Base-by-base conservation (phyloP, 768 basidiomycete genomes). In the Kwoniella europaea region DNA sequence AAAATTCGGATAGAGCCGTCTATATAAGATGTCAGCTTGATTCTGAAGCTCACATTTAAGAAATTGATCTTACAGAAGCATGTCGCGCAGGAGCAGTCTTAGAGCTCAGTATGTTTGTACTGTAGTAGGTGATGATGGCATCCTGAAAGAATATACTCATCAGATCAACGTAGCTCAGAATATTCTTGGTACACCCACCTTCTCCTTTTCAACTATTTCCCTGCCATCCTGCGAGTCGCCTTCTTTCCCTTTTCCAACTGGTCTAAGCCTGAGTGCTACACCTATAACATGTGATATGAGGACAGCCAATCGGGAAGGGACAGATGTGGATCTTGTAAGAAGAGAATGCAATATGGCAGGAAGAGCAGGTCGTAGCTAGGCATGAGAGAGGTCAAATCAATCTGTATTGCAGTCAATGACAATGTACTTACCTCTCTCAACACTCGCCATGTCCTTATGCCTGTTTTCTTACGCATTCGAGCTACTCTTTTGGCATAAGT, bases 251-350 rank as follows among this genome's bases (percentile, higher is more conserved):
- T 70, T 67, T 62, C 76, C 71, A n/a, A 68, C 46, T 9, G 68
- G 66, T 20, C 77, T 76, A 35, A 94, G 84, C 20, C 90, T 88
- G 27, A 91, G 85, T 7, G 88, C 85, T 15, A 95, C 93, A 72
- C 90, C 90, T 61, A 93, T 82, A 1, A 89, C 86, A 9, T 89
- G 87, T 1, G 92, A 89, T 4, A 94, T 81, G 2, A 98, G 84
- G 1, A 90, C 85, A 0, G 87, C 78, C 16, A 84, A 79, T 27
- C 81, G 69, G 12, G 86, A 77, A 0, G 87, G 84, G 0, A 84
- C 84, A 27, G 87, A 83, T 41, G 85, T 85, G 0, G 88, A 79
- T 78, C 90, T 90, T 0, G 85, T 75, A 35, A 92, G 78, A 6
- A 91, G 83, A 0, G 88, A 87, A 5, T 84, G 82, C 46, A 92